Percentiles rank a stretch among this genome's conserved stretches.
Evolutionary conservation across 2,329 filamentous ascomycete genomes (phyloP).

Genomic region (Talaromyces sp.): DNA sequence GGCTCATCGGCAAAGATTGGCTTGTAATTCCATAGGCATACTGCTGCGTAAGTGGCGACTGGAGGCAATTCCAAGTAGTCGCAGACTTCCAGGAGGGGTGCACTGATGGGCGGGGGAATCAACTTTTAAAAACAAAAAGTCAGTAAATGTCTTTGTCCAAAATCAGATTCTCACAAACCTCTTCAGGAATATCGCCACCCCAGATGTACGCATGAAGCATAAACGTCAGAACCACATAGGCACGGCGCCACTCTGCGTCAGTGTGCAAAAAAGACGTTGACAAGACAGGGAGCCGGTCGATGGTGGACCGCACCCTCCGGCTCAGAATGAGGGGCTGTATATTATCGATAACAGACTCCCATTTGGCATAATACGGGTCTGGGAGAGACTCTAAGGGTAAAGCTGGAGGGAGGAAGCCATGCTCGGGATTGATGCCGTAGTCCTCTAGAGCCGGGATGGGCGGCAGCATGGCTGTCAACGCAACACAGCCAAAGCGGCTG

Average conservation of each 20-base stretch:
- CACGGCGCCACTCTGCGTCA: conserved; percentile 85
- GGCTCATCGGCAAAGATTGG: conserved; percentile 79
- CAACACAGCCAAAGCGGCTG: background rate
- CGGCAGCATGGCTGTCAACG: conserved; percentile 35
- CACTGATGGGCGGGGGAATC: conserved; percentile 74
- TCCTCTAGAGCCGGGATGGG: conserved; percentile 55
- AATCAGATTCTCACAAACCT: conserved; percentile 45
- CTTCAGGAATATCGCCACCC: conserved; percentile 69
- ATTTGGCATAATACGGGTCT: conserved; percentile 88
- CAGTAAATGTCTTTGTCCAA: background rate
- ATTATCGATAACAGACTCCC: conserved; percentile 82
- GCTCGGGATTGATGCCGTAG: conserved; percentile 60
- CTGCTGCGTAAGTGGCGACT: conserved; percentile 86
- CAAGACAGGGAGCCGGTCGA: conserved; percentile 77
- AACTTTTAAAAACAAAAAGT: conserved; percentile 31
- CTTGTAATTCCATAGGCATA: conserved; percentile 96
- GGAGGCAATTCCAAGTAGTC: conserved; percentile 77
- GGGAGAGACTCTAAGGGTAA: conserved; percentile 74
- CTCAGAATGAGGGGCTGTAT: conserved; percentile 82
- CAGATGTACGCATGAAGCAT: conserved; percentile 84
- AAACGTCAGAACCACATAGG: conserved; percentile 73
- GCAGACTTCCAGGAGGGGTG: conserved; percentile 74
- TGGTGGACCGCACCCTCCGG: conserved; percentile 71
- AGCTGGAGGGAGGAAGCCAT: conserved; percentile 83
- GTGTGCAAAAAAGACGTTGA: conserved; percentile 75